phyloP scores from a whole-genome alignment of 352 stramenopile species.

The Globisporangium iwayamae region DNA sequence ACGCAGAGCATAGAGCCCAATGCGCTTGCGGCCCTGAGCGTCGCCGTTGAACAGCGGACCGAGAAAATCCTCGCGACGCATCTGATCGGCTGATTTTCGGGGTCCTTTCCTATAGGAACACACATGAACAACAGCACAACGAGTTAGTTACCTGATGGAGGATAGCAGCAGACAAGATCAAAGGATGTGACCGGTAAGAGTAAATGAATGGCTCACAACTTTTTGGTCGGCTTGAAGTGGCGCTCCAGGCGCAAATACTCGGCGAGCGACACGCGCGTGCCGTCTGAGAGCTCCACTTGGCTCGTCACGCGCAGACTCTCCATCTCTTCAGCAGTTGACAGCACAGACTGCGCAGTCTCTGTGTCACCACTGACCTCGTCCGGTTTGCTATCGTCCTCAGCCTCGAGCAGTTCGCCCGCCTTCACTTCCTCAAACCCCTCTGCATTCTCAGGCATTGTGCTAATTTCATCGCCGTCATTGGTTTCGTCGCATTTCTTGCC shows the following conservation, averaged over 20 bases:
- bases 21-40: conserved; percentile 44
- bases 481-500: conserved; percentile 14
- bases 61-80: conserved; percentile 56
- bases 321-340: conserved; percentile 25
- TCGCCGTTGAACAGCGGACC: conserved; percentile 63
- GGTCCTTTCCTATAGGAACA: conserved; percentile 24
- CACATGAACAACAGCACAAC: background rate
- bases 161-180: background rate
- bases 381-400: conserved; percentile 19
- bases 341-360: background rate
- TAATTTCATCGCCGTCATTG: background rate
- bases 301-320: conserved; percentile 33
- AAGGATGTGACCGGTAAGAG: background rate
- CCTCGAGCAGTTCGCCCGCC: conserved; percentile 20
- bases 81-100: conserved; percentile 42
- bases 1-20: conserved; percentile 51
- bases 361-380: conserved; percentile 10
- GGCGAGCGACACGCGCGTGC: conserved; percentile 47
- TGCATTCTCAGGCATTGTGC: background rate
- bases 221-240: conserved; percentile 29
- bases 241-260: conserved; percentile 64
- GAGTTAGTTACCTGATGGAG: conserved; percentile 1
- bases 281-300: conserved; percentile 58
- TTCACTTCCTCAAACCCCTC: conserved; percentile 33
- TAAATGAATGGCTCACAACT: conserved; percentile 32